Percentiles rank a stretch among this genome's conserved stretches.
Evolutionary conservation across 192 early-diverging fungal genomes (phyloP).

Genomic region (Umbelopsis sp.): DNA sequence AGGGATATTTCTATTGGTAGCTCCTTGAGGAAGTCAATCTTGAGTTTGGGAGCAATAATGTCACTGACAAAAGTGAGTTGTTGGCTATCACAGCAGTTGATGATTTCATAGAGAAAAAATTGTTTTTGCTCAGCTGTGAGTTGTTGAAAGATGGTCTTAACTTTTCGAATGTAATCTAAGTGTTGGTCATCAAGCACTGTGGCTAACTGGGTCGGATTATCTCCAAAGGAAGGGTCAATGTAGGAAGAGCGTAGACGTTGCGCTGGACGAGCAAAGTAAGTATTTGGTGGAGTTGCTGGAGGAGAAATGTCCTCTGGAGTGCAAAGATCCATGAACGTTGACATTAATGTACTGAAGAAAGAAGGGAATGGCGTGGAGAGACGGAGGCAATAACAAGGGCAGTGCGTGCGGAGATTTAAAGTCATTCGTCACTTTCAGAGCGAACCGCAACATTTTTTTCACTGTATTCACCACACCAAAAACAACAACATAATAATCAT

Average conservation of each 20-base stretch:
- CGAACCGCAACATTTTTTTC: neutral
- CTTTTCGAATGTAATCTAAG: conserved; percentile 26
- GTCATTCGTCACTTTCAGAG: neutral
- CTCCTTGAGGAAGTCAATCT: conserved; percentile 87
- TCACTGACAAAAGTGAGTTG: conserved; percentile 50
- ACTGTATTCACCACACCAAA: neutral
- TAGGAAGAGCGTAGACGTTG: conserved; percentile 24
- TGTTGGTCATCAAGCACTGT: conserved; percentile 21
- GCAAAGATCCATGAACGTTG: conserved; percentile 30
- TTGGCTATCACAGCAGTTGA: conserved; percentile 48
- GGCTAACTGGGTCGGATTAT: conserved; percentile 20
- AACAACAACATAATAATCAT: too few species aligned
- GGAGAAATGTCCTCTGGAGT: conserved; percentile 35
- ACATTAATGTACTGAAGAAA: conserved; percentile 9
- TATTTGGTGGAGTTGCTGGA: conserved; percentile 39
- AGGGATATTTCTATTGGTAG: conserved; percentile 76
- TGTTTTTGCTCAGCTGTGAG: conserved; percentile 37
- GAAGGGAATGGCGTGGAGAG: neutral
- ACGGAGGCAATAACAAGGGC: conserved; percentile 14
- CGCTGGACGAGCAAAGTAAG: conserved; percentile 19
- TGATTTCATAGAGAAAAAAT: conserved; percentile 44
- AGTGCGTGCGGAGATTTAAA: conserved; percentile 5
- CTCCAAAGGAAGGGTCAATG: conserved; percentile 21
- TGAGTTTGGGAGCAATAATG: conserved; percentile 63
- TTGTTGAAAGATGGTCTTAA: conserved; percentile 40